Conservation (phyloP, 2,329 filamentous ascomycete species). For the Xylariomycetidae sp. region DNA sequence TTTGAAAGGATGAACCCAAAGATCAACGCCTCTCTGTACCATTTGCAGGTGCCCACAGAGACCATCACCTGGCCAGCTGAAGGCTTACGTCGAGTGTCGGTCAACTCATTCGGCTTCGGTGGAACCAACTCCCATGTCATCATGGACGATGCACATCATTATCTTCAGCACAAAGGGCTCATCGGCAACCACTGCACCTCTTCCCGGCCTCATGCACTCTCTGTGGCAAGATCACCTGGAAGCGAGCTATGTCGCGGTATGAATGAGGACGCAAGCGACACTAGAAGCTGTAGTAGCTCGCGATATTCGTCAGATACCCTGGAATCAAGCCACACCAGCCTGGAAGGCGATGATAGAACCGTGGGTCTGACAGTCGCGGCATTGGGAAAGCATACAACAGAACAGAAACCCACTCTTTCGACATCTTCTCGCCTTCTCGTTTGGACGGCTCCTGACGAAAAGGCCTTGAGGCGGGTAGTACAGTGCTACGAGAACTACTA, state of each 20-base stretch:
- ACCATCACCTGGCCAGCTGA: conserved; percentile 20
- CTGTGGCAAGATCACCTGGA: too few species aligned
- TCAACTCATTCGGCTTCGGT: conserved; percentile 13
- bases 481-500: conserved; percentile 11
- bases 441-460: conserved; percentile 15
- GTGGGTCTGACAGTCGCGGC: background rate
- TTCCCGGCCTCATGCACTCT: background rate
- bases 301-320: too few species aligned
- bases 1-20: conserved; percentile 14
- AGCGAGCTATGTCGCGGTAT: too few species aligned
- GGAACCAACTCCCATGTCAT: conserved; percentile 11
- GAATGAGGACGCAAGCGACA: too few species aligned
- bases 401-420: background rate
- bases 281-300: too few species aligned
- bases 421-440: conserved; percentile 10
- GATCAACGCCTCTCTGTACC: conserved; percentile 10
- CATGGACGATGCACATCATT: conserved; percentile 9
- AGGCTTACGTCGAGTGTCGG: conserved; percentile 25
- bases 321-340: too few species aligned
- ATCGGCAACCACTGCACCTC: conserved; percentile 3
- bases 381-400: too few species aligned
- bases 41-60: conserved; percentile 10
- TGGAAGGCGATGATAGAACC: too few species aligned
- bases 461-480: conserved; percentile 10
- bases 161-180: conserved; percentile 2